These are phyloP conservation scores for Septoria petroselini DNA, from an alignment of 2,329 filamentous ascomycete genomes.

Conservation along the genomic window DNA sequence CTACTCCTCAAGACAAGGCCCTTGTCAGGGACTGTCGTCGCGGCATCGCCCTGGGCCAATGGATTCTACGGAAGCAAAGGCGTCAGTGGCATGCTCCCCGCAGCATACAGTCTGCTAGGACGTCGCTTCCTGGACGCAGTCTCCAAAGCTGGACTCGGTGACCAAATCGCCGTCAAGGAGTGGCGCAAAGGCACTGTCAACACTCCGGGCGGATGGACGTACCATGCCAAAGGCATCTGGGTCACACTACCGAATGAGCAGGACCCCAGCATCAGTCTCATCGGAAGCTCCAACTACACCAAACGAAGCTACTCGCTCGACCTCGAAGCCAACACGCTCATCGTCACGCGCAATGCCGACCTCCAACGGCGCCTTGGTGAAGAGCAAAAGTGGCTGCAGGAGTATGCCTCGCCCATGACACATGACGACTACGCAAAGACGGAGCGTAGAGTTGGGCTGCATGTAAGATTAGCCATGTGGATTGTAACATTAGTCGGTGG, in stretches of 20 bases:
- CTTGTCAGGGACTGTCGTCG: constrained; percentile 74
- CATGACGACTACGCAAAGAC: constrained; percentile 74
- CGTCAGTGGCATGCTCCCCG: constrained; percentile 83
- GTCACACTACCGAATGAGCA: constrained; percentile 64
- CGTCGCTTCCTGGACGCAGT: constrained; percentile 72
- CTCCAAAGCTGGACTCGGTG: constrained; percentile 50
- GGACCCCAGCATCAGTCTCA: constrained; percentile 71
- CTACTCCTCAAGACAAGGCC: constrained; percentile 73
- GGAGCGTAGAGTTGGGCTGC: constrained; percentile 79
- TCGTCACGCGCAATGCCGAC: constrained; percentile 73
- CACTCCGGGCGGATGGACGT: constrained; percentile 85
- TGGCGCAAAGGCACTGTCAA: constrained; percentile 82
- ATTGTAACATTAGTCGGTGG: constrained; percentile 82
- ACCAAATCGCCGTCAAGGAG: constrained; percentile 72
- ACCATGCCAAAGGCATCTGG: constrained; percentile 97
- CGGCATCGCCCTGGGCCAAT: constrained; percentile 88
- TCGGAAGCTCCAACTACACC: constrained; percentile 95
- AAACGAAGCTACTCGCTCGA: constrained; percentile 90
- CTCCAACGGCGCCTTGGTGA: constrained; percentile 71
- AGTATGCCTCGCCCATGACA: constrained; percentile 66
- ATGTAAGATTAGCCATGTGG: constrained; percentile 90
- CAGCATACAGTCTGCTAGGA: constrained; percentile 86
- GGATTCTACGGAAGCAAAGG: constrained; percentile 89
- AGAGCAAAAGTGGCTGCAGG: constrained; percentile 77
- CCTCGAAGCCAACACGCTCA: constrained; percentile 81